Base-by-base conservation (phyloP, 2,329 filamentous ascomycete genomes). In the Alternaria ventricosa region DNA sequence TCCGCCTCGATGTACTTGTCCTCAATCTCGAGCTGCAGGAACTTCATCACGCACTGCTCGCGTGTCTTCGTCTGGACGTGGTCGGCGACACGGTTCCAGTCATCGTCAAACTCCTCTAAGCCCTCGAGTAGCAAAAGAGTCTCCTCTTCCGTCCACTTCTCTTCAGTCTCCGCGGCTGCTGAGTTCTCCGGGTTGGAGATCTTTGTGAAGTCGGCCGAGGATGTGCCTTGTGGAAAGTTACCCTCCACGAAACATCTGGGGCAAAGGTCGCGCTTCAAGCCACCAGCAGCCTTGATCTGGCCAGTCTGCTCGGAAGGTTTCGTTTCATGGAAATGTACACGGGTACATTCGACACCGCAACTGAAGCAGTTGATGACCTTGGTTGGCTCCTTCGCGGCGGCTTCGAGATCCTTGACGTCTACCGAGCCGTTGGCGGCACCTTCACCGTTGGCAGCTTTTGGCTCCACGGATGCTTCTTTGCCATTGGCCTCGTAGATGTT, bases 1-100 rank as follows among this genome's bases (percentile, higher is more conserved):
- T 95, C 90, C 8, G 93, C 89, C 73, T 98, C 94, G 10, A 97
- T 85, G 76, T 97, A 99, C 79, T 97, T 96, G 83, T 97, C 95
- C 79, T 98, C 96, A 66, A 99, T 99, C 71, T 97, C 95, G 36
- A 99, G 86, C 77, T 97, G 94, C 68, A 99, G 81, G 84, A 99
- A 99, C 78, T 97, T 96, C 72, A 98, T 87, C 15, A 98, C 95
- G 79, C 96, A 99, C 82, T 99, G 95, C 80, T 99, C 96, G 57
- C 93, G 88, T 2, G 94, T 97, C 64, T 95, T 90, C 3, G 93
- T 96, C 53, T 92, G 92, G 46, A 99, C 96, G 75, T 97, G 92
- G 67, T 95, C 93, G 1, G 96, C 90, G 69, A 99, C 94, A 73
- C 93, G 89, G 61, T 92, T 91, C 96, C 96, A 99, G 81, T 98